Evolutionary conservation across 2,329 filamentous ascomycete genomes (phyloP).

Genomic region (Phaeosphaeriaceae sp.): DNA sequence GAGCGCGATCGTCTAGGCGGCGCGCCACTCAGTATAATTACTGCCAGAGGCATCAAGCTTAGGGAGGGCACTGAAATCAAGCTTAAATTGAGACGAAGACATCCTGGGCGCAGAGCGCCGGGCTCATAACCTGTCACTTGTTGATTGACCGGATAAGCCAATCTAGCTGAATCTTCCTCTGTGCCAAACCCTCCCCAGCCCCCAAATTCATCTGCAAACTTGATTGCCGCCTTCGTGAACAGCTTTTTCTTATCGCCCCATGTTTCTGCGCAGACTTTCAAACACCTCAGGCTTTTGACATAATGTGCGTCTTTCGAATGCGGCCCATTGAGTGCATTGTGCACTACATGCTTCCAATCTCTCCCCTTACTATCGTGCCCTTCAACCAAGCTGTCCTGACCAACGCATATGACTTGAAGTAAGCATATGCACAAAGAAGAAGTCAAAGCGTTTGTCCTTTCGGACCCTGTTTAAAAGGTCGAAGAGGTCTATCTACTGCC

Average conservation of each 20-base stretch:
- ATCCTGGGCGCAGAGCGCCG: no score
- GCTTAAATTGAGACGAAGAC: no score
- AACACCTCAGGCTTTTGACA: conserved; percentile 79
- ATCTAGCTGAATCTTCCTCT: conserved; percentile 28
- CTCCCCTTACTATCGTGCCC: conserved; percentile 66
- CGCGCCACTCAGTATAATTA: no score
- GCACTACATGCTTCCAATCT: conserved; percentile 78
- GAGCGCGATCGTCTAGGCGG: no score
- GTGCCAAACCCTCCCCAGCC: conserved; percentile 66
- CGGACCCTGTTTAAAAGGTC: conserved; percentile 75
- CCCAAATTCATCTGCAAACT: conserved; percentile 75
- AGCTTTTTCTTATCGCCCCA: conserved; percentile 71
- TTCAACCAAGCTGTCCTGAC: conserved; percentile 66
- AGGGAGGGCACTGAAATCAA: no score
- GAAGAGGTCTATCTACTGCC: conserved; percentile 64
- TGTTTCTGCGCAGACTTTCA: conserved; percentile 74
- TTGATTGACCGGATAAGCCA: conserved; percentile 29
- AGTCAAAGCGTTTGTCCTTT: conserved; percentile 76
- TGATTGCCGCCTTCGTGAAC: conserved; percentile 72
- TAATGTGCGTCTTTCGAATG: conserved; percentile 79
- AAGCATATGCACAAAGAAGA: conserved; percentile 81
- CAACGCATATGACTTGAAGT: conserved; percentile 74
- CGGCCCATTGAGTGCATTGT: conserved; percentile 71
- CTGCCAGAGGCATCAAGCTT: no score
- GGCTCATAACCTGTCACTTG: conserved; percentile 17